These are phyloP conservation scores for Cladosporium velox DNA, from an alignment of 2,329 filamentous ascomycete species.

Conservation along the genomic window DNA sequence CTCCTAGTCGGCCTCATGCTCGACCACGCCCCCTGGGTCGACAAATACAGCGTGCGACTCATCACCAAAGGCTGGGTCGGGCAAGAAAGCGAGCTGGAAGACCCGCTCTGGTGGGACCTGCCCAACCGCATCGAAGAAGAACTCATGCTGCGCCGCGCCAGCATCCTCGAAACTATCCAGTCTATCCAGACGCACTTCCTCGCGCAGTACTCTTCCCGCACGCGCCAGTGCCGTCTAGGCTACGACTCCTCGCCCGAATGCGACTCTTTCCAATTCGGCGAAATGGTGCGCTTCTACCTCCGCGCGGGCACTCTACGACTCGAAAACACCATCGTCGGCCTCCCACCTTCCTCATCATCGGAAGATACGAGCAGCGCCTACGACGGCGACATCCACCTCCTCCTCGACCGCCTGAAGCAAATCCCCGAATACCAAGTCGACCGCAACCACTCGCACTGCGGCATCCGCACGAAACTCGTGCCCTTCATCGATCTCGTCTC, in stretches of 20 bases:
- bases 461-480: slow-evolving; percentile 64
- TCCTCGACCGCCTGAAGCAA: slow-evolving; percentile 64
- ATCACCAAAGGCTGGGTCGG: slow-evolving; percentile 68
- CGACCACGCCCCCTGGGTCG: slow-evolving; percentile 62
- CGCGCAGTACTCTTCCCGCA: slow-evolving; percentile 66
- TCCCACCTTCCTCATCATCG: slow-evolving; percentile 28
- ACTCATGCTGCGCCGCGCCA: slow-evolving; percentile 64
- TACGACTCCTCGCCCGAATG: slow-evolving; percentile 73
- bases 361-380: slow-evolving; percentile 52
- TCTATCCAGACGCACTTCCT: slow-evolving; percentile 71
- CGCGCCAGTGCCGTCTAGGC: slow-evolving; percentile 69
- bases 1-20: slow-evolving; percentile 67
- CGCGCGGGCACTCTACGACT: slow-evolving; percentile 63
- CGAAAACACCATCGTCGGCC: slow-evolving; percentile 44
- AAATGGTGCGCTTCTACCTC: slow-evolving; percentile 72
- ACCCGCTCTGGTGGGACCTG: slow-evolving; percentile 70
- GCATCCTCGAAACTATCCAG: slow-evolving; percentile 68
- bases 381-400: slow-evolving; percentile 60
- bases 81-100: slow-evolving; percentile 43
- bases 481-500: slow-evolving; percentile 67
- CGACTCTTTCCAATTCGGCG: slow-evolving; percentile 76
- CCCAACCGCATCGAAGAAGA: slow-evolving; percentile 71
- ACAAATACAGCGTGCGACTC: slow-evolving; percentile 64
- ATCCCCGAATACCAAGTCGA: slow-evolving; percentile 74
- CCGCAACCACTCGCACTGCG: slow-evolving; percentile 71